phyloP scores from a whole-genome alignment of 129 eudicot genomes.

The Lactuca saligna region DNA sequence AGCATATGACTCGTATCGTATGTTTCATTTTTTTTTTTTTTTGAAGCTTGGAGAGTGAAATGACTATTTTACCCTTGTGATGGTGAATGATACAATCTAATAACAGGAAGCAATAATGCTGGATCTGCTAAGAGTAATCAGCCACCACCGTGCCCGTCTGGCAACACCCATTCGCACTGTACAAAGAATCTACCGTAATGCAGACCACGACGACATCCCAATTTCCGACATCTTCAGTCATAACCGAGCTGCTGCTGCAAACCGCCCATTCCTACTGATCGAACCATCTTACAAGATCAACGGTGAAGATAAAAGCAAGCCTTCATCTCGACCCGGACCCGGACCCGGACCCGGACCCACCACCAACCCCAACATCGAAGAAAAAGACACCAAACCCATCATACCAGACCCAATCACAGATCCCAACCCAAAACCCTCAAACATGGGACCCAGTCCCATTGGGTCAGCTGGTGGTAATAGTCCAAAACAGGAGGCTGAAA shows the following conservation, averaged over 20 bases:
- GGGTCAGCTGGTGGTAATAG: neutral
- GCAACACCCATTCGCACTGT: conserved; percentile 82
- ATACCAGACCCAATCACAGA: conserved; percentile 27
- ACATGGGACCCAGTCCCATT: neutral
- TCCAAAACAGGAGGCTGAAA: neutral
- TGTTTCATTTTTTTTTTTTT: too few species aligned
- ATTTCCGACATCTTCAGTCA: conserved; percentile 48
- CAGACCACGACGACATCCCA: conserved; percentile 55
- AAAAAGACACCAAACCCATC: conserved; percentile 33
- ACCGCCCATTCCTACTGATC: conserved; percentile 53
- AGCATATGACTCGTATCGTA: too few species aligned
- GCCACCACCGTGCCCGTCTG: conserved; percentile 80
- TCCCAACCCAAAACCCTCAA: conserved; percentile 30
- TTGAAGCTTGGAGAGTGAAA: too few species aligned
- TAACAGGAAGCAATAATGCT: conserved; percentile 68
- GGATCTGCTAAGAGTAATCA: conserved; percentile 79
- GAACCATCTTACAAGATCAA: conserved; percentile 63
- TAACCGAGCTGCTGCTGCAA: conserved; percentile 39
- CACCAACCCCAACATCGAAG: conserved; percentile 39
- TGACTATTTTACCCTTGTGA: too few species aligned
- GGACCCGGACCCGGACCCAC: conserved; percentile 13
- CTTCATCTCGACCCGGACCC: conserved; percentile 33
- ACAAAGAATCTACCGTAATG: conserved; percentile 55
- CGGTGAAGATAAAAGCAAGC: conserved; percentile 47
- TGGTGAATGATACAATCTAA: neutral